A percentile compares a stretch with the other conserved stretches of the same genome.
These are phyloP conservation scores for Russula virescens DNA, from an alignment of 768 basidiomycete genomes.

Conservation along the genomic window DNA sequence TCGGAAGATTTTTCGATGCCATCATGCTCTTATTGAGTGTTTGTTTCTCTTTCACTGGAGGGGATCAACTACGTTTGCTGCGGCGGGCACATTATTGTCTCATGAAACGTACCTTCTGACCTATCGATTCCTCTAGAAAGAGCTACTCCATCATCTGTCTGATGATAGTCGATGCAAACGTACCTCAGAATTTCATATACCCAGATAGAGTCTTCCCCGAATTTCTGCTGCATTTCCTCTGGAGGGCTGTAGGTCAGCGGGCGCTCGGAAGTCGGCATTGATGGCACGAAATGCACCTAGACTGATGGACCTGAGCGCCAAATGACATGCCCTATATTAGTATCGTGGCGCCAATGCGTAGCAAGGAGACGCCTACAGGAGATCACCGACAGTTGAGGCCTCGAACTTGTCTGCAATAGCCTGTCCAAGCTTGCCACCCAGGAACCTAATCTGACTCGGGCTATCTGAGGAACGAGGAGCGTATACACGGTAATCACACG, in stretches of 20 bases:
- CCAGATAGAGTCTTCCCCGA: slow-evolving; percentile 84
- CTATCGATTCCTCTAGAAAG: slow-evolving; percentile 74
- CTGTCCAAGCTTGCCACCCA: slow-evolving; percentile 92
- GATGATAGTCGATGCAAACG: slow-evolving; percentile 23
- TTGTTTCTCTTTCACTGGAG: slow-evolving; percentile 77
- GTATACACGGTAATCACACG: not conserved
- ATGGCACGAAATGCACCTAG: slow-evolving; percentile 41
- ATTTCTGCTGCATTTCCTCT: slow-evolving; percentile 49
- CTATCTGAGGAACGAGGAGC: not conserved
- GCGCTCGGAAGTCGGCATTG: not conserved
- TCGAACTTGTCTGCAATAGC: slow-evolving; percentile 85
- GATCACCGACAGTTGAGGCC: slow-evolving; percentile 83
- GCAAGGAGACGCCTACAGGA: slow-evolving; percentile 54
- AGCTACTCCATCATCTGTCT: not conserved
- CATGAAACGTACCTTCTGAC: slow-evolving; percentile 58
- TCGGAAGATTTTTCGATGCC: slow-evolving; percentile 89
- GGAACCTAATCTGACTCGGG: slow-evolving; percentile 68
- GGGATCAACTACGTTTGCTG: not conserved
- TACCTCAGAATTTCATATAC: slow-evolving; percentile 87
- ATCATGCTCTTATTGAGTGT: slow-evolving; percentile 86
- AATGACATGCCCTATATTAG: not conserved
- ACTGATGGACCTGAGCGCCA: slow-evolving; percentile 43
- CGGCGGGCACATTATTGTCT: not conserved
- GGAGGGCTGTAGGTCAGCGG: not conserved
- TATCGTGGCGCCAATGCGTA: not conserved